These are phyloP conservation scores for Diplogelasinospora grovesii DNA, from an alignment of 495 filamentous ascomycete genomes.

Conservation along the genomic window DNA sequence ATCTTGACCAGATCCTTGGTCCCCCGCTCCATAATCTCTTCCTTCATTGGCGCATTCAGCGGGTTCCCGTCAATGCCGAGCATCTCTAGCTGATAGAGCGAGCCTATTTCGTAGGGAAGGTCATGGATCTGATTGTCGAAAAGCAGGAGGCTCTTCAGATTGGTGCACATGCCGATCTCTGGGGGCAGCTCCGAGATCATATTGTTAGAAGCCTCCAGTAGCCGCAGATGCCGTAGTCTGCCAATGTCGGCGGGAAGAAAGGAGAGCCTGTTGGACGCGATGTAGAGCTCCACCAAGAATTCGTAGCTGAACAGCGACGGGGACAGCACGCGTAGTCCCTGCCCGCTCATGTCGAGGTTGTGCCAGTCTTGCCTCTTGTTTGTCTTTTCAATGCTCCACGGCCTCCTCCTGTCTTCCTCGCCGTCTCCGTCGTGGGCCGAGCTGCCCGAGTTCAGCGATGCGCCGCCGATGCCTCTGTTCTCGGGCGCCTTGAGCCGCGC, in stretches of 20 bases:
- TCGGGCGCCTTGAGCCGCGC: conserved; percentile 47
- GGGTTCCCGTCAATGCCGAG: conserved; percentile 92
- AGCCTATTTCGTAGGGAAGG: conserved; percentile 81
- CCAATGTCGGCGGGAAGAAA: conserved; percentile 72
- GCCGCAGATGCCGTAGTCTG: conserved; percentile 64
- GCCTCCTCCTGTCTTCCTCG: conserved; percentile 61
- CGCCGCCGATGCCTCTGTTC: conserved; percentile 51
- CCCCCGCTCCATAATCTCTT: conserved; percentile 74
- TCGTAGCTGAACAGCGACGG: conserved; percentile 72
- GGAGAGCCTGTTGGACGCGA: conserved; percentile 83
- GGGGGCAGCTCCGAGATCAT: conserved; percentile 74
- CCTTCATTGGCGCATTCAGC: conserved; percentile 61
- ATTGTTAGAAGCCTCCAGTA: conserved; percentile 85
- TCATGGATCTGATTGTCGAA: conserved; percentile 84
- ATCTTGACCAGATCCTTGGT: conserved; percentile 77
- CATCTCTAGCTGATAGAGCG: conserved; percentile 76
- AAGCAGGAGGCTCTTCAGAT: conserved; percentile 67
- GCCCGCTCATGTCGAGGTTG: conserved; percentile 86
- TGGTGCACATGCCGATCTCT: conserved; percentile 94
- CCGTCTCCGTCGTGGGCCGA: conserved; percentile 45
- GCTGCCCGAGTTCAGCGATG: conserved; percentile 20
- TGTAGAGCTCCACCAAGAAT: conserved; percentile 83
- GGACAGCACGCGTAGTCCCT: conserved; percentile 77
- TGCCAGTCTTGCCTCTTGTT: conserved; percentile 76
- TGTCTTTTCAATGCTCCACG: conserved; percentile 45